These are phyloP conservation scores for Saturnispora sekii DNA, from an alignment of 805 yeast species.

Conservation along the genomic window DNA sequence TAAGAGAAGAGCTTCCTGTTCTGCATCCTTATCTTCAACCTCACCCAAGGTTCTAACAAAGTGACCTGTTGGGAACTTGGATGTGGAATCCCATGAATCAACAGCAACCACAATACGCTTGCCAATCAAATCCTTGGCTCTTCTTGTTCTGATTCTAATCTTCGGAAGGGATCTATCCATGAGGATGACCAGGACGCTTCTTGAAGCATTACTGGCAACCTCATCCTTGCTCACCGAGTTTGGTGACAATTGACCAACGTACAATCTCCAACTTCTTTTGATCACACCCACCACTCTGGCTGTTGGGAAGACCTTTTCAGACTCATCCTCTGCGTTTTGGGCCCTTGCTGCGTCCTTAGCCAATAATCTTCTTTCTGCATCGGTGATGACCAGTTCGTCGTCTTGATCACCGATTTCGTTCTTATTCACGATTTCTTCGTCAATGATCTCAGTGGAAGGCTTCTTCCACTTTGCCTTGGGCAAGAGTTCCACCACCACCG, in stretches of 20 bases:
- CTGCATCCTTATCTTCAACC: slow-evolving; percentile 87
- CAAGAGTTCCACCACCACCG: slow-evolving; percentile 80
- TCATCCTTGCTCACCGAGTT: slow-evolving; percentile 51
- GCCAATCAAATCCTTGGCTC: slow-evolving; percentile 73
- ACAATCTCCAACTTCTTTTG: slow-evolving; percentile 90
- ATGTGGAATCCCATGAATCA: slow-evolving; percentile 82
- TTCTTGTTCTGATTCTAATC: slow-evolving; percentile 77
- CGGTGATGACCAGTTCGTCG: slow-evolving; percentile 41
- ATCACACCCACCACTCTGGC: slow-evolving; percentile 83
- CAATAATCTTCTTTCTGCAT: slow-evolving; percentile 59
- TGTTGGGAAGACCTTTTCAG: slow-evolving; percentile 68
- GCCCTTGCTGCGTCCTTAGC: slow-evolving; percentile 69
- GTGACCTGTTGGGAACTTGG: slow-evolving; percentile 90
- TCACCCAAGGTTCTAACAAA: slow-evolving; percentile 84
- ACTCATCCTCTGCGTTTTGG: slow-evolving; percentile 35
- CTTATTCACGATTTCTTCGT: slow-evolving; percentile 56
- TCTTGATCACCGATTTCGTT: slow-evolving; percentile 51
- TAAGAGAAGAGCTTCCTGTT: slow-evolving; percentile 84
- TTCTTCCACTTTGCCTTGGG: slow-evolving; percentile 84
- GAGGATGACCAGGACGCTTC: slow-evolving; percentile 72
- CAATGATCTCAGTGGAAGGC: slow-evolving; percentile 71
- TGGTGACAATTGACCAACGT: slow-evolving; percentile 88
- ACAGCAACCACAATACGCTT: slow-evolving; percentile 87
- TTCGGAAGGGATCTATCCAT: slow-evolving; percentile 88
- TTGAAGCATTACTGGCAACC: slow-evolving; percentile 52